Evolutionary conservation across 2,329 filamentous ascomycete genomes (phyloP).

Genomic region (Phyllosticta ampelicida): DNA sequence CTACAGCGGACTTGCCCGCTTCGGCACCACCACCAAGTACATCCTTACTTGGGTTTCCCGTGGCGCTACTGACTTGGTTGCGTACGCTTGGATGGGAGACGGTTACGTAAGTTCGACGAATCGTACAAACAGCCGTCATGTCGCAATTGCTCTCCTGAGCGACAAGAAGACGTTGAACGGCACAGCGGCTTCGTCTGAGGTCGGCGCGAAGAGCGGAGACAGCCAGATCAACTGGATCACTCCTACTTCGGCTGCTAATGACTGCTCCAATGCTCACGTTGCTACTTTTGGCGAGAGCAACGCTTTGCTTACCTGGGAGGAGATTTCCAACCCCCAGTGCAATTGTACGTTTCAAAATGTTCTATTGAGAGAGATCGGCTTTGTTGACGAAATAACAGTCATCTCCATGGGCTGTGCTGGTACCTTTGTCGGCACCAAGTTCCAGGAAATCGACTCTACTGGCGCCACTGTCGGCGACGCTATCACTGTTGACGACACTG

Average conservation of each 20-base stretch:
- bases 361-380: neutral
- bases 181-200: conserved; percentile 42
- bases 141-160: conserved; percentile 46
- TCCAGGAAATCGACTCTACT: conserved; percentile 44
- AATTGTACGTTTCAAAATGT: neutral
- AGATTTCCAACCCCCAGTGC: conserved; percentile 46
- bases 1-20: conserved; percentile 47
- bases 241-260: conserved; percentile 34
- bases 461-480: conserved; percentile 44
- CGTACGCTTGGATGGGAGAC: conserved; percentile 47
- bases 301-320: conserved; percentile 51
- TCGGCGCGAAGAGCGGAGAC: conserved; percentile 45
- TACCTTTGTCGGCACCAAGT: conserved; percentile 48
- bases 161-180: conserved; percentile 49
- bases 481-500: conserved; percentile 40
- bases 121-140: conserved; percentile 48
- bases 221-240: conserved; percentile 50
- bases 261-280: conserved; percentile 49
- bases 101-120: conserved; percentile 47
- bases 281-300: conserved; percentile 43
- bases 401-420: conserved; percentile 51
- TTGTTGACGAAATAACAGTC: conserved; percentile 18
- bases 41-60: conserved; percentile 55
- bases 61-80: conserved; percentile 44
- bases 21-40: conserved; percentile 42